Evolutionary conservation across 371 early-diverging fungal species (phyloP), one percentile per base, ranked within the genome.

Genomic region (Saksenaea oblongispora): DNA sequence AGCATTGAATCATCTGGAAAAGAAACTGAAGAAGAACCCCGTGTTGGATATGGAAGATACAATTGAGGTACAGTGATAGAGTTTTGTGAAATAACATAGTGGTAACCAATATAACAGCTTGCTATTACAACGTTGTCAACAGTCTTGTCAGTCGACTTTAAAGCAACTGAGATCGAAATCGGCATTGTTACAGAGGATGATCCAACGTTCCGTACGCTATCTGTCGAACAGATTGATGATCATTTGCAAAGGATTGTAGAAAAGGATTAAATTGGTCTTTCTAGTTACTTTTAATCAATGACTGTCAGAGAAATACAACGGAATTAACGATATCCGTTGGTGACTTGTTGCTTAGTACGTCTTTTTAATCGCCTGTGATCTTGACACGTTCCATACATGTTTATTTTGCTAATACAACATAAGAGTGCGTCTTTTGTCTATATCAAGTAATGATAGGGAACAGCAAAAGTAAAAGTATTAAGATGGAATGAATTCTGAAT

Each of bases 71-170:
- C 0, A 17, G 42, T 47, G 26, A 63, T n/a, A n/a, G n/a, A n/a
- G n/a, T n/a, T 24, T 26, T 35, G 34, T 31, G 22, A 41, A 1
- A 63, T 27, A 42, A 54, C 26, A 10, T 8, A 26, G 36, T 35
- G 10, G 24, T 54, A 34, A 14, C 2, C n/a, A 14, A 22, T 28
- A 41, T 17, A 31, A 27, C 67, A 94, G 94, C 81, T 97, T 62
- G 98, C 98, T 9, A 93, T 98, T 64, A 95, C 93, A 41, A 94
- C 98, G 24, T 80, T 98, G 54, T 94, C 97, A 35, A 87, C 91
- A 13, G 93, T 96, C 9, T 82, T 98, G 57, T 88, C 96, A 3
- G 88, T 93, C 61, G 96, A 97, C 78, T 95, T 98, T 69, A 98
- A 98, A 81, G 86, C 97, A 24, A 74, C 86, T 18, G 99, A 99